phyloP scores from a whole-genome alignment of 192 early-diverging fungal genomes.

The Coemansia erecta region DNA sequence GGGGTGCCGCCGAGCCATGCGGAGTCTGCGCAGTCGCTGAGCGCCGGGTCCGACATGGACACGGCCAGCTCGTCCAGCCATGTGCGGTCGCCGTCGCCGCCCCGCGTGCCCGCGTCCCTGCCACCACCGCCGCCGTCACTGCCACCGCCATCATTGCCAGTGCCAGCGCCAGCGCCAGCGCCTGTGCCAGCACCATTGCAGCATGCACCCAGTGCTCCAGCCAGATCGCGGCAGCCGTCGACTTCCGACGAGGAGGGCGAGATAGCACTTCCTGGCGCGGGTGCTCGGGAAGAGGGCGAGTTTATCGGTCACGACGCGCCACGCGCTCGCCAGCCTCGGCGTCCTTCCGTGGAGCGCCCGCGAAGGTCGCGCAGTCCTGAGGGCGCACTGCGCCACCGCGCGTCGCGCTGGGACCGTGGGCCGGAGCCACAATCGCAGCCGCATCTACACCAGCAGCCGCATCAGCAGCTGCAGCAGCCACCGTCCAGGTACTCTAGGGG shows the following conservation, averaged over 20 bases:
- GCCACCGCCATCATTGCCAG: background rate
- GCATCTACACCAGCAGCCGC: background rate
- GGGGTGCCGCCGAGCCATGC: background rate
- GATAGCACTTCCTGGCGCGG: conserved; percentile 18
- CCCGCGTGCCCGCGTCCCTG: conserved; percentile 2
- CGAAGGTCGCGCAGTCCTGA: background rate
- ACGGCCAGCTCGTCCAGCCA: conserved; percentile 20
- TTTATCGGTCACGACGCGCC: background rate
- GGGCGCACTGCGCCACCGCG: background rate
- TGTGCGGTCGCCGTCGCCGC: conserved; percentile 5
- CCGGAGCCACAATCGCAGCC: background rate
- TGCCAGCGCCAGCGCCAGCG: conserved; percentile 1
- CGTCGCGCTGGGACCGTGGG: conserved; percentile 2
- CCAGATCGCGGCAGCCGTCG: no score
- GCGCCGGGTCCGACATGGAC: conserved; percentile 40
- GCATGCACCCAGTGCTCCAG: no score
- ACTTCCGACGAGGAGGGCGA: conserved; percentile 42
- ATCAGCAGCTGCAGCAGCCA: no score
- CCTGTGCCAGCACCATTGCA: background rate
- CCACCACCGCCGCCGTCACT: background rate
- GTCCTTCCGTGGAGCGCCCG: background rate
- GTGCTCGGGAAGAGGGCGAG: conserved; percentile 28
- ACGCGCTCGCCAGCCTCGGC: background rate
- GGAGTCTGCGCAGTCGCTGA: background rate
- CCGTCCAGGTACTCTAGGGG: no score